Percentiles rank a stretch among this genome's conserved stretches.
Evolutionary conservation across 2,329 filamentous ascomycete genomes (phyloP).

Genomic region (Rachicladosporium sp.): DNA sequence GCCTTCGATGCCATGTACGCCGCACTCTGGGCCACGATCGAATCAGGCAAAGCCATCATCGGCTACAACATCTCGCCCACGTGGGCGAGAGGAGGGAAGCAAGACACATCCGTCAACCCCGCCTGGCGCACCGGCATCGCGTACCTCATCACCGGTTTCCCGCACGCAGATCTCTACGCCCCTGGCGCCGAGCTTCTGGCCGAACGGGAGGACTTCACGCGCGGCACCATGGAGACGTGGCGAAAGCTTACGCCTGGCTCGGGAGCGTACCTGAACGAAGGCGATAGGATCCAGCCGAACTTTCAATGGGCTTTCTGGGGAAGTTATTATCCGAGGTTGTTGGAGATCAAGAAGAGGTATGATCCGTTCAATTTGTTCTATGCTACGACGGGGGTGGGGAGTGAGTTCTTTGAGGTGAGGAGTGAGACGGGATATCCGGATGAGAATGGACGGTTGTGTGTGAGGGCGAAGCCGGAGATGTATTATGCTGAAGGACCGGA

Average conservation of each 20-base stretch:
- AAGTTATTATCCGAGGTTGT: slow-evolving; percentile 17
- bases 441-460: slow-evolving; percentile 1
- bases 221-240: slow-evolving; percentile 7
- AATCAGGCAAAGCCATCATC: slow-evolving; percentile 5
- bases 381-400: slow-evolving; percentile 4
- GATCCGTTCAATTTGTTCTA: slow-evolving; percentile 19
- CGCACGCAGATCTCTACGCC: not conserved
- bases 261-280: slow-evolving; percentile 37
- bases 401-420: slow-evolving; percentile 5
- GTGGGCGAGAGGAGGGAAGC: not conserved
- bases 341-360: slow-evolving; percentile 19
- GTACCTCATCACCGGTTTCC: slow-evolving; percentile 4
- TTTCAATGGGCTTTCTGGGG: slow-evolving; percentile 19
- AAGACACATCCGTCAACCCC: slow-evolving; percentile 3
- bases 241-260: slow-evolving; percentile 30
- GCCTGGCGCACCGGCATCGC: slow-evolving; percentile 2
- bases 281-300: slow-evolving; percentile 21
- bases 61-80: slow-evolving; percentile 5
- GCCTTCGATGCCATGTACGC: slow-evolving; percentile 5
- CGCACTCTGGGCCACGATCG: slow-evolving; percentile 1
- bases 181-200: not conserved
- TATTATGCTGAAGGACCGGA: slow-evolving; percentile 1
- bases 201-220: slow-evolving; percentile 3
- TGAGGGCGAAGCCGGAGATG: slow-evolving; percentile 1
- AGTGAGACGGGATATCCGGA: slow-evolving; percentile 1